phyloP scores from a whole-genome alignment of 768 basidiomycete genomes.

The Hortiboletus campestris region DNA sequence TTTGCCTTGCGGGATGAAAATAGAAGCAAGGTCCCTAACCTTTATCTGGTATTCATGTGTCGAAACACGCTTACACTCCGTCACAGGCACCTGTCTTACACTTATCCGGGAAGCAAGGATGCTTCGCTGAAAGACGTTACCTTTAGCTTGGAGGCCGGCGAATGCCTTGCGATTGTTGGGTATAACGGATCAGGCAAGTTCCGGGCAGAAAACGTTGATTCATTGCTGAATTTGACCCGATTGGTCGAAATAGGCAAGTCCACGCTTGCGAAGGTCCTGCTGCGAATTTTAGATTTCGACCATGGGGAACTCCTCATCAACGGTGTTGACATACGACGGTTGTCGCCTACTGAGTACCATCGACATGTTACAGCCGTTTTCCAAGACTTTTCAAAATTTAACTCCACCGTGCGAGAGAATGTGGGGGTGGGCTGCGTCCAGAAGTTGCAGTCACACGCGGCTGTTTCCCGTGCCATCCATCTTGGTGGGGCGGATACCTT shows the following conservation, averaged over 20 bases:
- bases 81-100: slow-evolving; percentile 62
- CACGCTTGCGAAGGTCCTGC: slow-evolving; percentile 77
- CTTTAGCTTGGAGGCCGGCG: slow-evolving; percentile 69
- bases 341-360: slow-evolving; percentile 71
- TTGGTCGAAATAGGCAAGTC: slow-evolving; percentile 64
- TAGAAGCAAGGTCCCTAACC: slow-evolving; percentile 60
- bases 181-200: slow-evolving; percentile 75
- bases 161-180: slow-evolving; percentile 82
- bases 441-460: slow-evolving; percentile 52
- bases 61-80: slow-evolving; percentile 10
- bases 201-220: slow-evolving; percentile 12
- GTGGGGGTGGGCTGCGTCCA: slow-evolving; percentile 80
- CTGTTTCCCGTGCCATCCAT: slow-evolving; percentile 62
- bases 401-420: slow-evolving; percentile 75
- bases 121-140: slow-evolving; percentile 69
- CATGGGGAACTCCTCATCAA: slow-evolving; percentile 69
- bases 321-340: slow-evolving; percentile 61
- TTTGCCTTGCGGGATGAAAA: slow-evolving; percentile 57
- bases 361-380: slow-evolving; percentile 76
- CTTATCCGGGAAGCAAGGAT: slow-evolving; percentile 72
- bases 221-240: slow-evolving; percentile 7
- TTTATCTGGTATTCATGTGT: slow-evolving; percentile 7
- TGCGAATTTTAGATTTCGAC: slow-evolving; percentile 78
- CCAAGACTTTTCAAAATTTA: slow-evolving; percentile 83
- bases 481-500: slow-evolving; percentile 70